phyloP scores from a whole-genome alignment of 495 filamentous ascomycete species.

The Cryomyces minteri region DNA sequence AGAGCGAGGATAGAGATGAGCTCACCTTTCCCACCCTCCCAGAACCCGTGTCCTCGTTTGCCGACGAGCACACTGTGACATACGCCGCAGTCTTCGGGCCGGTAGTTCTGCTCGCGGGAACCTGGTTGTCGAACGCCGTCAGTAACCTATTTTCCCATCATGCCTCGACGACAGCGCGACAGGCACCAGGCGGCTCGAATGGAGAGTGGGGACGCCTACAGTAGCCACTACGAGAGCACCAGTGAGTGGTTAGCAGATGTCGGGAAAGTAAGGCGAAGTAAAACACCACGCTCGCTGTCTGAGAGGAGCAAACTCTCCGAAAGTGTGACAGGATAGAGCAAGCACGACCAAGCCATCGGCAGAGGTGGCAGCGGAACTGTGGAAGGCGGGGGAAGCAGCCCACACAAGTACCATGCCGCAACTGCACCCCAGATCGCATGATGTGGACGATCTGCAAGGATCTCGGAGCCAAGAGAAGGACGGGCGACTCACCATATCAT shows the following conservation, averaged over 20 bases:
- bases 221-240: constrained; percentile 4
- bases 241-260: too few relatives aligned
- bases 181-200: not conserved
- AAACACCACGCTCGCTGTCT: too few relatives aligned
- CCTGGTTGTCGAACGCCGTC: constrained; percentile 2
- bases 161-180: not conserved
- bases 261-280: too few relatives aligned
- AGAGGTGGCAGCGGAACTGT: too few relatives aligned
- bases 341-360: too few relatives aligned
- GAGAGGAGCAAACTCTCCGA: too few relatives aligned
- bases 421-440: too few relatives aligned
- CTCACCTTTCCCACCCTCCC: constrained; percentile 75
- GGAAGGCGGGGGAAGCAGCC: too few relatives aligned
- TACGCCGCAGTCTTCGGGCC: constrained; percentile 59
- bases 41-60: constrained; percentile 55
- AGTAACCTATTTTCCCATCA: not conserved
- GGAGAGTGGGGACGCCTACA: not conserved
- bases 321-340: too few relatives aligned
- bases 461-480: not conserved
- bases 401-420: too few relatives aligned
- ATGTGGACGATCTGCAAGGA: not conserved
- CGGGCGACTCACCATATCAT: constrained; percentile 53
- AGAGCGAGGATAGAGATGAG: constrained; percentile 10
- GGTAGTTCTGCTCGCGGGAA: constrained; percentile 67
- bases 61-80: constrained; percentile 61